These are phyloP conservation scores for Eucalyptus marginata DNA, from an alignment of 345 rosid species.

Conservation along the genomic window DNA sequence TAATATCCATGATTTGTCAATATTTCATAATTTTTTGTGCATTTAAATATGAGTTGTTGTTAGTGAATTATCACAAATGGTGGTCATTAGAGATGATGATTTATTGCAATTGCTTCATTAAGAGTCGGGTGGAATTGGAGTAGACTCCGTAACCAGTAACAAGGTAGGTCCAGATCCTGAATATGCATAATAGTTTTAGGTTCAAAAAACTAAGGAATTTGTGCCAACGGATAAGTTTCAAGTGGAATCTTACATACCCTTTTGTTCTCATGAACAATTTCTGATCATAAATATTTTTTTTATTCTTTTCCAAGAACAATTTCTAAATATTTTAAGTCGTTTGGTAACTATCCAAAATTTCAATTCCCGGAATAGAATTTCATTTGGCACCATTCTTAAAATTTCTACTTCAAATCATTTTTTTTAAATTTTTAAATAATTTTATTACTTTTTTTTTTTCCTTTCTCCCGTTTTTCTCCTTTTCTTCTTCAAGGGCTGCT, in stretches of 20 bases:
- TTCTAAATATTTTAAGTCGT: fast-evolving
- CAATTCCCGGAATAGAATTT: fast-evolving
- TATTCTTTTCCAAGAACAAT: fast-evolving
- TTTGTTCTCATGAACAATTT: fast-evolving
- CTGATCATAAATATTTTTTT: fast-evolving
- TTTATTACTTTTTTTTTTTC: too few species aligned
- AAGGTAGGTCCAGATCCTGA: fast-evolving
- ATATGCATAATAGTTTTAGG: too few species aligned
- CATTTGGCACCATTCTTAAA: fast-evolving
- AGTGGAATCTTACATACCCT: fast-evolving
- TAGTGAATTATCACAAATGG: too few species aligned
- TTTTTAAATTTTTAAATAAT: too few species aligned
- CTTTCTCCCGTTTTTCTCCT: too few species aligned
- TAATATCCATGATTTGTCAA: too few species aligned
- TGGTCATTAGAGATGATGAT: fast-evolving
- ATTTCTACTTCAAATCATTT: too few species aligned
- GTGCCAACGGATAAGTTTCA: fast-evolving
- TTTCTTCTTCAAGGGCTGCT: too few species aligned
- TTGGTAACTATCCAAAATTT: fast-evolving
- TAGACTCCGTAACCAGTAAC: fast-evolving
- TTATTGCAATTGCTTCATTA: fast-evolving
- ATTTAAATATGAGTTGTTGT: too few species aligned
- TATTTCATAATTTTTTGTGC: too few species aligned
- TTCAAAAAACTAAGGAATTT: too few species aligned
- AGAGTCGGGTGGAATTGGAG: fast-evolving